phyloP scores from a whole-genome alignment of 1,139 yeast species.

The Eremothecium sinecaudum region DNA sequence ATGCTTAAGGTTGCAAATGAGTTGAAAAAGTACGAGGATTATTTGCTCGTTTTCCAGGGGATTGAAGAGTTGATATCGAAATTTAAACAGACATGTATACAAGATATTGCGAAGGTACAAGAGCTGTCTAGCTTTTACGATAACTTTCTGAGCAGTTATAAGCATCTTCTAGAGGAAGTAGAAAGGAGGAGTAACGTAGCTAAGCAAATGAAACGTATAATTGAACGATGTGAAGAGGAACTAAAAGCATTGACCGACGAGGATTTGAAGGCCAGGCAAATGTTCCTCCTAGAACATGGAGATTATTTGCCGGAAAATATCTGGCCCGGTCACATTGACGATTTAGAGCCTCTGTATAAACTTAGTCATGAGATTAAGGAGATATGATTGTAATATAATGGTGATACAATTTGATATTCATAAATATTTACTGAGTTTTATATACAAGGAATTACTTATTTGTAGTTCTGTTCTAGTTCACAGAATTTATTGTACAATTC shows the following conservation, averaged over 20 bases:
- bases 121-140: conserved; percentile 40
- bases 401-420: conserved; percentile 14
- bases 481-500: conserved; percentile 45
- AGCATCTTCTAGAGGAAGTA: conserved; percentile 41
- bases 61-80: conserved; percentile 20
- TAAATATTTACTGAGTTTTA: background rate
- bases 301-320: conserved; percentile 46
- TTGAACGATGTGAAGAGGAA: conserved; percentile 35
- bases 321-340: conserved; percentile 38
- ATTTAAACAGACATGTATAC: conserved; percentile 22
- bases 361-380: conserved; percentile 20
- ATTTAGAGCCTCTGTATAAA: conserved; percentile 22
- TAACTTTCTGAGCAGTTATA: conserved; percentile 41
- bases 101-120: conserved; percentile 26
- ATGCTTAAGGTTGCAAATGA: conserved; percentile 22
- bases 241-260: conserved; percentile 33
- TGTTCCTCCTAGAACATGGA: conserved; percentile 39
- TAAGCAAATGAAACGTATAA: conserved; percentile 32
- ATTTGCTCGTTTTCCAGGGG: conserved; percentile 20
- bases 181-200: conserved; percentile 39
- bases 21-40: conserved; percentile 23
- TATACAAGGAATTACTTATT: conserved; percentile 14
- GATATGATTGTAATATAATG: conserved; percentile 9
- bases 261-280: conserved; percentile 36
- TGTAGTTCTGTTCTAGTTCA: conserved; percentile 41